Conservation (phyloP, 2,329 filamentous ascomycete genomes). For the Pseudogymnoascus sp. region DNA sequence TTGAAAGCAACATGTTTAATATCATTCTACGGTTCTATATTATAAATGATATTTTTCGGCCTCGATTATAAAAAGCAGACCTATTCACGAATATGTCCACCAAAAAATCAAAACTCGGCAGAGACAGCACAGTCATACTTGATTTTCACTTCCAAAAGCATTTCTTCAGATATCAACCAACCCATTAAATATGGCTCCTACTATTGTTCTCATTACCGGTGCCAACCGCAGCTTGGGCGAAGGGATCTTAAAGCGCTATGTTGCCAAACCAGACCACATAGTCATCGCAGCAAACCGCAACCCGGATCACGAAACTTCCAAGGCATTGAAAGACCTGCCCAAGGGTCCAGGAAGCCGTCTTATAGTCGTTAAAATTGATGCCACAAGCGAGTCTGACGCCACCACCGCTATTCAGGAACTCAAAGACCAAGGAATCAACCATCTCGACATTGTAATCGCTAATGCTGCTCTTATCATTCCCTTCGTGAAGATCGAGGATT, state of each 20-base stretch:
- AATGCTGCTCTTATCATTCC: constrained; percentile 28
- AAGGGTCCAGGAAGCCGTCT: constrained; percentile 25
- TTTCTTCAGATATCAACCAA: neutral
- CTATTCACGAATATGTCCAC: neutral
- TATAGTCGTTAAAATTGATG: constrained; percentile 29
- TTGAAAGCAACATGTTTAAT: neutral
- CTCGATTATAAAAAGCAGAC: neutral
- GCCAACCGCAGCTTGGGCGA: constrained; percentile 27
- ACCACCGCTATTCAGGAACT: constrained; percentile 24
- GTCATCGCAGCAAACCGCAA: constrained; percentile 33
- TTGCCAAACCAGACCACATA: constrained; percentile 29
- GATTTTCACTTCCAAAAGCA: neutral
- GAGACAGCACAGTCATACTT: neutral
- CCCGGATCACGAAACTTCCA: constrained; percentile 22
- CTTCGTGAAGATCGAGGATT: constrained; percentile 25
- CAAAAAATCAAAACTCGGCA: neutral
- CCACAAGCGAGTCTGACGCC: constrained; percentile 23
- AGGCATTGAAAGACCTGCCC: constrained; percentile 24
- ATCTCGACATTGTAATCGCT: constrained; percentile 32
- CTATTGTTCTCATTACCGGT: constrained; percentile 28
- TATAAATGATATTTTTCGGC: neutral
- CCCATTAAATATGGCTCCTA: neutral
- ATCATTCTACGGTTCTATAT: neutral
- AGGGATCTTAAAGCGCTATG: constrained; percentile 27
- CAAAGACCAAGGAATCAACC: constrained; percentile 23